Base-by-base conservation (phyloP, 352 stramenopile genomes). In the Blastocystis sp. region DNA sequence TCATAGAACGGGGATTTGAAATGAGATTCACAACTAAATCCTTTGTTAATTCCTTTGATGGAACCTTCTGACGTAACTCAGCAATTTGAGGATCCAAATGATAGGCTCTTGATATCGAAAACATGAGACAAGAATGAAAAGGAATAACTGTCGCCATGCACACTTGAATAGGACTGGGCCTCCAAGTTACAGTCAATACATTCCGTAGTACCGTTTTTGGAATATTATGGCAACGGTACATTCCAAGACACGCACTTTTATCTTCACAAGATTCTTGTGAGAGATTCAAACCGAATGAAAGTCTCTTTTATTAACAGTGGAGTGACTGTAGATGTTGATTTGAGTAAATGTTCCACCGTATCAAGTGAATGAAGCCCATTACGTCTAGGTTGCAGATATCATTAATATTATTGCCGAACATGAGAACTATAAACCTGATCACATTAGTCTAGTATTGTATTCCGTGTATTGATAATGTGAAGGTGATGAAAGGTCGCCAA, bases 351-450 rank as follows among this genome's bases (percentile, higher is more conserved):
- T 42, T 54, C 71, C 0, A 83, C 71, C 24, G 71, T 83, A 43
- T 11, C 19, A 27, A 32, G 3, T 29, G 32, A 46, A n/a, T 32
- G 71, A 27, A 19, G 37, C 43, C 1, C 29, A 19, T 29, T 32
- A 42, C 24, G 14, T 49, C 27, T 66, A 83, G 71, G 71, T 83
- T 32, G n/a, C 46, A 51, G 71, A 83, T 51, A 83, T 83, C 16
- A 42, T 83, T 6, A 14, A 49, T 11, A 21, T 11, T 14, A 42
- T 57, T 42, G 29, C 71, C 7, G 11, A 46, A 43, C 4, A 29
- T 29, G 21, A 42, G 14, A n/a, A n/a, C 24, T 27, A 83, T 43
- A 24, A 57, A 12, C 6, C 35, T 46, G 52, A 43, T 42, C n/a
- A n/a, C 21, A 83, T 83, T 43, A 66, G 21, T 49, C 32, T 83